Evolutionary conservation across 2,329 filamentous ascomycete genomes (phyloP), one percentile per base, ranked within the genome.

Genomic region (Diaporthe citriasiana): DNA sequence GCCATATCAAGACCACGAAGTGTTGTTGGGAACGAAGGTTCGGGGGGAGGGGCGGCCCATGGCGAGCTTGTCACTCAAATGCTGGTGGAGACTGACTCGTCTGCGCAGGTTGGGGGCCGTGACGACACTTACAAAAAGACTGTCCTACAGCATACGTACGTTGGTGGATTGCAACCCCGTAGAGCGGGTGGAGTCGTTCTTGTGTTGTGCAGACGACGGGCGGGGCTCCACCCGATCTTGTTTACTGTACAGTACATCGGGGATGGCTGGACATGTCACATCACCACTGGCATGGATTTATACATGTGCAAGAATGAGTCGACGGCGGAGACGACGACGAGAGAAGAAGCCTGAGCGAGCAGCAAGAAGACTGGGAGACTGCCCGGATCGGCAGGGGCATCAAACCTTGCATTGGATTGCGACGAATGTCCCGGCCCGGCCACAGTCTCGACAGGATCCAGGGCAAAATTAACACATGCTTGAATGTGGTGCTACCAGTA

Each of bases 391-490:
- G 63, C 45, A 66, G 60, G 45, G 60, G 60, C 60, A 8, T 38
- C 60, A 38, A 66, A 51, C 25, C 45, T 51, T 38, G 45, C 27
- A n/a, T 35, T 35, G 42, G 71, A 70, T 73, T 57, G 71, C 22
- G 17, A 47, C 15, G 25, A 40, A 25, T 42, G 38, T 60, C 17
- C 12, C 17, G 42, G 42, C 19, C 45, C 6, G 45, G 45, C 45
- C 45, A 47, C 45, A 50, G 22, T 1, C 22, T n/a, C 12, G 45
- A 27, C 45, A 35, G 42, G 33, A 47, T 42, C 33, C 57, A 42
- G 25, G 4, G 6, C 30, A 33, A 22, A 30, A 45, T 5, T 30
- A 27, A n/a, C 25, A 45, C 25, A 30, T 47, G 38, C 40, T 45
- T 45, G 38, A 25, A 45, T 45, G 57, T 30, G 38, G 57, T 45